Conservation (phyloP, 164 flowering plant genomes). For the Magnolia officinalis region DNA sequence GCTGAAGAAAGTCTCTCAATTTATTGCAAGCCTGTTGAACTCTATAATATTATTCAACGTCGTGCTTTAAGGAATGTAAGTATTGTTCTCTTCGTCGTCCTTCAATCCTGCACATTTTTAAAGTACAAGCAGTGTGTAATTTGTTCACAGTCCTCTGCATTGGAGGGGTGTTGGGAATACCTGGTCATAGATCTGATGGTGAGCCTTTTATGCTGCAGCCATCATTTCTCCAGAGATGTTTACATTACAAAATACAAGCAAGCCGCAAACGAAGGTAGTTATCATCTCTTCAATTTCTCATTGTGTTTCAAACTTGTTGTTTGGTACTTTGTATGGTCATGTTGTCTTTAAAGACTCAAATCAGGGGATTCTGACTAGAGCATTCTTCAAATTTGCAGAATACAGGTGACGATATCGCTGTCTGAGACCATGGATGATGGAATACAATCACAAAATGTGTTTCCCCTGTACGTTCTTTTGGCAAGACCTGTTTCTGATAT, state of each 20-base stretch:
- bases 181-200: background rate
- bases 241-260: slow-evolving; percentile 74
- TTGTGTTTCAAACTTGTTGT: background rate
- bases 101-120: background rate
- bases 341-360: background rate
- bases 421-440: slow-evolving; percentile 41
- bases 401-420: slow-evolving; percentile 58
- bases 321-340: background rate
- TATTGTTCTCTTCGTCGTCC: background rate
- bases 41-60: slow-evolving; percentile 90
- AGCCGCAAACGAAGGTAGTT: slow-evolving; percentile 58
- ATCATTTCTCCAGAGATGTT: slow-evolving; percentile 76
- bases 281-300: background rate
- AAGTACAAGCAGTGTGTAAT: background rate
- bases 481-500: slow-evolving; percentile 51
- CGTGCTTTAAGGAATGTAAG: slow-evolving; percentile 73
- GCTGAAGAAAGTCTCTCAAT: slow-evolving; percentile 84
- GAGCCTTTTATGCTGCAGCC: slow-evolving; percentile 47
- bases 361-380: background rate
- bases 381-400: slow-evolving; percentile 31
- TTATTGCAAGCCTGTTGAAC: slow-evolving; percentile 96
- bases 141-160: background rate
- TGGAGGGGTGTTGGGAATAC: background rate
- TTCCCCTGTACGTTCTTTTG: slow-evolving; percentile 62
- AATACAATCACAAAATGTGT: slow-evolving; percentile 35